A percentile compares a stretch with the other conserved stretches of the same genome.
These are phyloP conservation scores for Sphagnum tenellum DNA, from an alignment of 225 moss, liverwort and hornwort genomes.

Conservation along the genomic window DNA sequence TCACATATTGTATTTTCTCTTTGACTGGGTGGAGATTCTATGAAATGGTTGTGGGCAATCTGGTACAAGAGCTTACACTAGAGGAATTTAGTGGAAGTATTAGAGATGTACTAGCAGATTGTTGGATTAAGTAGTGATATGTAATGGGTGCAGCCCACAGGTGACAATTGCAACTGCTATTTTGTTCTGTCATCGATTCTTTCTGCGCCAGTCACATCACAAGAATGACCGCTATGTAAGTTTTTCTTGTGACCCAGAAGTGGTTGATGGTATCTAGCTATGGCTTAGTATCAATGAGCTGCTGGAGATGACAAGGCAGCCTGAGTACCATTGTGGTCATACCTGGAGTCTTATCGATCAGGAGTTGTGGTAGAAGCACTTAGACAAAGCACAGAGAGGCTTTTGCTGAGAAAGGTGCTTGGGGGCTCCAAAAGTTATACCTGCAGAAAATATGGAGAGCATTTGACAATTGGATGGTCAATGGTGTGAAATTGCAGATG, in stretches of 20 bases:
- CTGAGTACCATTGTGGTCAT: constrained; percentile 3
- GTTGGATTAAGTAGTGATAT: no score
- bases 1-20: no score
- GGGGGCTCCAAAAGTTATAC: not conserved
- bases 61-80: no score
- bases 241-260: not conserved
- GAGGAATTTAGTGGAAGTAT: no score
- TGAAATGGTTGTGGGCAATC: no score
- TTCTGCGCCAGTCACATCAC: constrained; percentile 57
- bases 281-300: no score
- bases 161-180: constrained; percentile 58
- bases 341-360: not conserved
- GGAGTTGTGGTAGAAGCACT: not conserved
- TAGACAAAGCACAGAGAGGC: not conserved
- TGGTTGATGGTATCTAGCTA: no score
- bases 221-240: constrained; percentile 57
- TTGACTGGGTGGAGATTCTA: no score
- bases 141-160: constrained; percentile 35
- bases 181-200: constrained; percentile 61
- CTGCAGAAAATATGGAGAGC: not conserved
- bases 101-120: no score
- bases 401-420: not conserved
- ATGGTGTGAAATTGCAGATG: constrained; percentile 48
- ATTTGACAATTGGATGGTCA: not conserved
- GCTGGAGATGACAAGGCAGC: not conserved